Conservation (phyloP, 306 rosid genomes). For the Trifolium subterraneum region DNA sequence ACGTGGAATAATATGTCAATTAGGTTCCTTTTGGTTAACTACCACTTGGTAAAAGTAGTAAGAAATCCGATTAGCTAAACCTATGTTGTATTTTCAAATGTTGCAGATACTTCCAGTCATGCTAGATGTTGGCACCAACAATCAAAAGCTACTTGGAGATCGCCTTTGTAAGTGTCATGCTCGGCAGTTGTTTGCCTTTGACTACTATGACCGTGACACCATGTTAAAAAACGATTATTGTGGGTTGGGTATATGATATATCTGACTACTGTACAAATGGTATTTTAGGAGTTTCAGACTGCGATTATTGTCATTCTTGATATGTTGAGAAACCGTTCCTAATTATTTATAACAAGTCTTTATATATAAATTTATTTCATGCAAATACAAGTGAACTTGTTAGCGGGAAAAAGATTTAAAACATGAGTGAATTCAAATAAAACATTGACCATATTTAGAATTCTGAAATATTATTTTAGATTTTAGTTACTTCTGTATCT, state of each 20-base stretch:
- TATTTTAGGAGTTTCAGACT: constrained; percentile 1
- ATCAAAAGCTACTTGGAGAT: constrained; percentile 85
- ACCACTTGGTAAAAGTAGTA: constrained; percentile 16
- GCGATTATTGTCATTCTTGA: constrained; percentile 26
- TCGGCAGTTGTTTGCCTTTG: constrained; percentile 6
- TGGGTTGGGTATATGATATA: constrained; percentile 5
- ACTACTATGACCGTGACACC: constrained; percentile 9
- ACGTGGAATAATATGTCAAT: constrained; percentile 22
- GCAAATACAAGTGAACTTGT: constrained; percentile 9
- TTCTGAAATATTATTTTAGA: constrained; percentile 15
- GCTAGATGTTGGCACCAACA: constrained; percentile 98
- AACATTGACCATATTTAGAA: constrained; percentile 15
- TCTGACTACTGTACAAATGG: neutral
- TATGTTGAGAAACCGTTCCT: constrained; percentile 14
- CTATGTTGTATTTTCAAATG: constrained; percentile 39
- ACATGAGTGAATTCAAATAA: neutral
- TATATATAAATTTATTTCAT: neutral
- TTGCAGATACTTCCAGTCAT: constrained; percentile 93
- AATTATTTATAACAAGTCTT: constrained; percentile 1
- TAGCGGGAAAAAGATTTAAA: too few relatives aligned
- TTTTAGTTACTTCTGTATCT: neutral
- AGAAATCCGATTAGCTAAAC: constrained; percentile 32
- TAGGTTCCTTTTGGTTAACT: constrained; percentile 22
- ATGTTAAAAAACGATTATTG: constrained; percentile 10
- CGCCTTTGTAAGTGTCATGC: constrained; percentile 75